Percentiles rank a stretch among this genome's conserved stretches.
Evolutionary conservation across 2,329 filamentous ascomycete species (phyloP).

Genomic region (Ophiostoma piceae): DNA sequence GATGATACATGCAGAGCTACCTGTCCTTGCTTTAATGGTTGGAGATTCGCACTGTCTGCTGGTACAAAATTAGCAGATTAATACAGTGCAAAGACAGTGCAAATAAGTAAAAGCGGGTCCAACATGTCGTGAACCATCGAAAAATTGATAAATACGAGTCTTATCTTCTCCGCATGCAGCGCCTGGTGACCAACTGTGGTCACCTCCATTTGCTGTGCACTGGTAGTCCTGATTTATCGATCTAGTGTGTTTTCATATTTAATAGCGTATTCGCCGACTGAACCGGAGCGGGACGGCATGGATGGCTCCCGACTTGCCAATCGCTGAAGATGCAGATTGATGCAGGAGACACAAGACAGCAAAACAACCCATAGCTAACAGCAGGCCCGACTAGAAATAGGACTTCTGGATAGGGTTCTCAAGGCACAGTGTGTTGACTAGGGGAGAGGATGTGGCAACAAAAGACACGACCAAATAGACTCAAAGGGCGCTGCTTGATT

Average conservation of each 20-base stretch:
- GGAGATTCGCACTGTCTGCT: neutral
- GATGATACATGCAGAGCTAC: slow-evolving; percentile 10
- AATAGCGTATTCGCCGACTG: neutral
- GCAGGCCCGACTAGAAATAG: neutral
- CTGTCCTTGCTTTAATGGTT: neutral
- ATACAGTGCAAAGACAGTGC: neutral
- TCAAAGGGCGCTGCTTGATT: neutral
- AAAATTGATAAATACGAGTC: neutral
- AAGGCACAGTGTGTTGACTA: no score
- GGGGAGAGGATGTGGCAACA: neutral
- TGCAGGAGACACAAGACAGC: neutral
- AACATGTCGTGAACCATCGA: neutral
- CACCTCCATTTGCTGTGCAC: neutral
- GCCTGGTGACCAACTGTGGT: neutral
- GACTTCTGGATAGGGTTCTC: neutral
- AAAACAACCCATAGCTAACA: neutral
- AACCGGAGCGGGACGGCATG: neutral
- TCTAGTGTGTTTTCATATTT: neutral
- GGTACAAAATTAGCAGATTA: neutral
- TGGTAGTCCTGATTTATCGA: neutral
- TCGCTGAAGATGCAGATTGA: neutral
- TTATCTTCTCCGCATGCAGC: neutral
- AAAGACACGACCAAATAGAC: neutral
- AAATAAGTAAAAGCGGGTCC: neutral
- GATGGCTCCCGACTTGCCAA: neutral